These are phyloP conservation scores for Radiomyces spectabilis DNA, from an alignment of 192 early-diverging fungal species.

Conservation along the genomic window DNA sequence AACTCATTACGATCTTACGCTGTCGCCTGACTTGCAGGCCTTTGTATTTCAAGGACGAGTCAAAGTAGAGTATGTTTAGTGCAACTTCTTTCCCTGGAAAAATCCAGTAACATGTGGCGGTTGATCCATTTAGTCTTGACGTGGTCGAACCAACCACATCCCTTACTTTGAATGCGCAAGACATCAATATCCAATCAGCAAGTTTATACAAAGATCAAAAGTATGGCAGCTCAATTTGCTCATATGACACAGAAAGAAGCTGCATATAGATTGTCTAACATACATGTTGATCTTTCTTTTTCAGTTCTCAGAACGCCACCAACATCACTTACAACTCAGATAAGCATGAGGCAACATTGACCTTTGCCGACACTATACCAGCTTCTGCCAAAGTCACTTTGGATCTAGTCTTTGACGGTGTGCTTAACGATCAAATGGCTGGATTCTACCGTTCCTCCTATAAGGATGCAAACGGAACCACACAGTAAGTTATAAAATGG, in stretches of 20 bases:
- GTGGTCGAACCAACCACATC: slow-evolving; percentile 49
- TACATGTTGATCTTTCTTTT: too few relatives aligned
- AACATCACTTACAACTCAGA: slow-evolving; percentile 29
- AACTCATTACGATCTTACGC: slow-evolving; percentile 66
- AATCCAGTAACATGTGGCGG: too few relatives aligned
- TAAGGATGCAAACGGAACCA: slow-evolving; percentile 49
- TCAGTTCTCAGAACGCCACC: too few relatives aligned
- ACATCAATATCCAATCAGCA: slow-evolving; percentile 53
- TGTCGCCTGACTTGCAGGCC: slow-evolving; percentile 69
- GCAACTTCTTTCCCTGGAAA: too few relatives aligned
- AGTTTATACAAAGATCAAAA: too few relatives aligned
- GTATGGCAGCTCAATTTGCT: too few relatives aligned
- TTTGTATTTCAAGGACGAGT: slow-evolving; percentile 77
- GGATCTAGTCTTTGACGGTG: slow-evolving; percentile 52
- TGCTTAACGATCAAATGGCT: slow-evolving; percentile 81
- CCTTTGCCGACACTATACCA: slow-evolving; percentile 50
- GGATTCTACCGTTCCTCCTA: slow-evolving; percentile 91
- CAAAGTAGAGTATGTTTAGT: slow-evolving; percentile 47
- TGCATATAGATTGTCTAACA: too few relatives aligned
- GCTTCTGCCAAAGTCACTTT: slow-evolving; percentile 42
- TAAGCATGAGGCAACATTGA: slow-evolving; percentile 39
- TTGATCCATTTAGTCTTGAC: too few relatives aligned
- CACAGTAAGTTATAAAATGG: slow-evolving; percentile 13
- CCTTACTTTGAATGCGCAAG: slow-evolving; percentile 60
- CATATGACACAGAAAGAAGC: not conserved